A percentile compares a stretch with the other conserved stretches of the same genome.
These are phyloP conservation scores for Henckelia pumila DNA, from an alignment of 257 asterid genomes.

Conservation along the genomic window DNA sequence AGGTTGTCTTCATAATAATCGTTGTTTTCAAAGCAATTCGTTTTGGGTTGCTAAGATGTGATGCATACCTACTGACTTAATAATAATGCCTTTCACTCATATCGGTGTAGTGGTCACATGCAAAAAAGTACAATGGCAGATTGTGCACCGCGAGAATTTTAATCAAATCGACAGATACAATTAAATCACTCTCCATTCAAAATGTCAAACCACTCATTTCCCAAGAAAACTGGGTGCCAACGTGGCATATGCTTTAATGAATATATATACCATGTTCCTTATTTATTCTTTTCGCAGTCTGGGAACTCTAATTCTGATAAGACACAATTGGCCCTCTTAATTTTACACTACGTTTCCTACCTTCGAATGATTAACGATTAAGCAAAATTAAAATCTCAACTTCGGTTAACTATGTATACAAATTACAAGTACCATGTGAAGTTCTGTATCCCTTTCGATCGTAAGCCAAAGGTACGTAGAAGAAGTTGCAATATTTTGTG, in stretches of 20 bases:
- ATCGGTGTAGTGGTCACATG: constrained; percentile 25
- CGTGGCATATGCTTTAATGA: no score
- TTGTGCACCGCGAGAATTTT: neutral
- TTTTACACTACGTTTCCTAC: no score
- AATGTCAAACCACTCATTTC: neutral
- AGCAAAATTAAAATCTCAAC: no score
- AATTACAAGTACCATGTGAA: neutral
- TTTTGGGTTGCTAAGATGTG: constrained; percentile 28
- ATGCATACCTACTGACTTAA: constrained; percentile 26
- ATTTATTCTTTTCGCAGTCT: no score
- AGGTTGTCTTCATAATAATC: neutral
- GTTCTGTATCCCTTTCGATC: neutral
- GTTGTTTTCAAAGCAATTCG: constrained; percentile 9
- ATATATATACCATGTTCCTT: no score
- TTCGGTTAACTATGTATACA: neutral
- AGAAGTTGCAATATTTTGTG: neutral
- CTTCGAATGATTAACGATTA: no score
- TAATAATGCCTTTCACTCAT: neutral
- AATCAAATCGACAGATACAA: neutral
- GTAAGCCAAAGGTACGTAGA: neutral
- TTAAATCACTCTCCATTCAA: no score
- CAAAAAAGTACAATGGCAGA: constrained; percentile 22
- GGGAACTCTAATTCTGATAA: neutral
- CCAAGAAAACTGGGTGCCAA: neutral
- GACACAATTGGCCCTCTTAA: no score